Evolutionary conservation across 441 rosid species (phyloP), one percentile per base, ranked within the genome.

Genomic region (Manihot esculenta): DNA sequence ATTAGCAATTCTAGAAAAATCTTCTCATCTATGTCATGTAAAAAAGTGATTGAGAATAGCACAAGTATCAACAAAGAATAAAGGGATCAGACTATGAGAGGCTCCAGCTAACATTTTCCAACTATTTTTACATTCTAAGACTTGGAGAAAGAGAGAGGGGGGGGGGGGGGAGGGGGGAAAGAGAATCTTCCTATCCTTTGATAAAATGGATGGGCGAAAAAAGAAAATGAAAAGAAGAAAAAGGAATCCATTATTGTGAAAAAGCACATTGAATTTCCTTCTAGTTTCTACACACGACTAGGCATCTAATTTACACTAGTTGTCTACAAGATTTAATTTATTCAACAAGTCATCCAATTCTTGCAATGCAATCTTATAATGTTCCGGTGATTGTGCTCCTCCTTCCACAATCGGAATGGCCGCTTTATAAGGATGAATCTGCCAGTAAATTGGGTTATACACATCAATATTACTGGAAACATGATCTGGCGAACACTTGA

Each of bases 311-410:
- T 68, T 77, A 82, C 68, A 74, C 67, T 64, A 69, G 69, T 78
- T 81, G 47, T 77, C 87, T 38, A 75, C 68, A 71, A 75, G 63
- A 71, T 74, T 77, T 24, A 78, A 61, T 75, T 67, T 78, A 76
- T 76, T 78, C 70, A 78, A 64, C 71, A 86, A 72, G 68, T 72
- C 69, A 77, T 79, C 82, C 74, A 82, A 65, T 76, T 80, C 80
- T 8, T 70, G 82, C 76, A 84, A 75, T 57, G 84, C 81, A 70
- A 65, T 80, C 83, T 79, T 79, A 69, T 80, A 82, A 53, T 68
- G 77, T 44, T 77, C 83, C 51, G 65, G 72, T 64, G 76, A 76
- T 61, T 9, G 79, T 38, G 83, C 81, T 13, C 84, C 81, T 72
- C 24, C 79, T 62, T 83, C 87, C 62, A 75, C 80, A 57, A 80